Conservation (phyloP, 2,329 filamentous ascomycete species). For the Diaporthe sp. region DNA sequence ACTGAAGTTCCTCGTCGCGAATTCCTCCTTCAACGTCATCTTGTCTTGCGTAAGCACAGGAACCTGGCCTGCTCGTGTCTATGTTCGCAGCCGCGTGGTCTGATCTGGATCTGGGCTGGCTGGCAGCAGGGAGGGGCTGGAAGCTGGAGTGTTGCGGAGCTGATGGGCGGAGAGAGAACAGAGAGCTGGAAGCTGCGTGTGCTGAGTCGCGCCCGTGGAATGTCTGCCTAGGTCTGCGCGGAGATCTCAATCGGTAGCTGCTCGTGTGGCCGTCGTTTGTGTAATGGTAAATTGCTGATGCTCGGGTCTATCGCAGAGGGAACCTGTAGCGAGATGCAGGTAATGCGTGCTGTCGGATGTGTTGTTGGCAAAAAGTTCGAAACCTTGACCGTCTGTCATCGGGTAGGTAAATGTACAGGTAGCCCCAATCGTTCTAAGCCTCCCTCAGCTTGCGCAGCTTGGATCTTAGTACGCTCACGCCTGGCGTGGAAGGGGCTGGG, state of each 20-base stretch:
- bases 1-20: slow-evolving; percentile 82
- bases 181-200: not conserved
- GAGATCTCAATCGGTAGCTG: slow-evolving; percentile 8
- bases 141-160: slow-evolving; percentile 1
- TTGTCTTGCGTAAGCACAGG: slow-evolving; percentile 54
- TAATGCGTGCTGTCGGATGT: slow-evolving; percentile 24
- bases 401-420: slow-evolving; percentile 37
- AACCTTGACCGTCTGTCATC: slow-evolving; percentile 27
- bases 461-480: slow-evolving; percentile 28
- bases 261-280: slow-evolving; percentile 12
- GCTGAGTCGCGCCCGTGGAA: slow-evolving; percentile 22
- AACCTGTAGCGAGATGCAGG: slow-evolving; percentile 28
- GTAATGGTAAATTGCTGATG: not conserved
- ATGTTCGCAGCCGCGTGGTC: slow-evolving; percentile 10
- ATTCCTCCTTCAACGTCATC: slow-evolving; percentile 81
- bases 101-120: slow-evolving; percentile 12
- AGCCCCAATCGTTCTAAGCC: slow-evolving; percentile 39
- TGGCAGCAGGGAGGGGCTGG: slow-evolving; percentile 14
- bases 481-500: slow-evolving; percentile 11
- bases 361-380: slow-evolving; percentile 33
- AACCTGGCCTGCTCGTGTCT: slow-evolving; percentile 20
- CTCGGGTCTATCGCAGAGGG: slow-evolving; percentile 23
- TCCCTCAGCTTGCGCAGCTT: slow-evolving; percentile 41
- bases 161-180: slow-evolving; percentile 18
- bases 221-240: slow-evolving; percentile 8